Evolutionary conservation across 805 yeast genomes (phyloP).

Genomic region (Ogataea populi-albae): DNA sequence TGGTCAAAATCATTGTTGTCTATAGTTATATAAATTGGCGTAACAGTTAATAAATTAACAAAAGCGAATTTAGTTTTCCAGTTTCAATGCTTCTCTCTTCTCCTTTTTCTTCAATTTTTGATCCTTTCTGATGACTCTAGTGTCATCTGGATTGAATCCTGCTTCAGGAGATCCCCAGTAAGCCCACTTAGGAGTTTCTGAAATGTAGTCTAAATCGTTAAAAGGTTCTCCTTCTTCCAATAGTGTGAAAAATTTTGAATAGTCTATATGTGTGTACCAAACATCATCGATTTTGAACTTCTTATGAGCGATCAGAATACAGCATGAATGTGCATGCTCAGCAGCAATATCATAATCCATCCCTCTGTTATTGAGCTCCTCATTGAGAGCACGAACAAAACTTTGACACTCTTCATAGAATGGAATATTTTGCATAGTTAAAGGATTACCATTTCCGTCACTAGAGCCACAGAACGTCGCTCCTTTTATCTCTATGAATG

Average conservation of each 20-base stretch:
- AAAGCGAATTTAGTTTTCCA: no score
- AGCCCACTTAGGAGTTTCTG: slow-evolving; percentile 89
- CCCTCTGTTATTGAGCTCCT: slow-evolving; percentile 63
- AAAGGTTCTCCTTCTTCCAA: slow-evolving; percentile 61
- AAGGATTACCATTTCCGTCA: slow-evolving; percentile 75
- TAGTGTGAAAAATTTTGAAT: slow-evolving; percentile 68
- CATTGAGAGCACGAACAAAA: slow-evolving; percentile 64
- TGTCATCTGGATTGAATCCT: slow-evolving; percentile 88
- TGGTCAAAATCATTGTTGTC: no score
- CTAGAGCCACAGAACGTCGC: slow-evolving; percentile 95
- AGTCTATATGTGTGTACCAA: slow-evolving; percentile 91
- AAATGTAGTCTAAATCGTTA: slow-evolving; percentile 74
- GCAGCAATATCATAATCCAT: slow-evolving; percentile 82
- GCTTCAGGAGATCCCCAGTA: slow-evolving; percentile 80
- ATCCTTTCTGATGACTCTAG: slow-evolving; percentile 61
- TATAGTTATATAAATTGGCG: no score
- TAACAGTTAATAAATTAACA: no score
- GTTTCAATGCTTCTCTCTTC: slow-evolving; percentile 29
- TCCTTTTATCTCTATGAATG: slow-evolving; percentile 89
- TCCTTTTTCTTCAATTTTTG: slow-evolving; percentile 49
- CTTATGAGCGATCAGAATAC: slow-evolving; percentile 76
- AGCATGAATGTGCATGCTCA: slow-evolving; percentile 94
- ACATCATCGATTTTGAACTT: slow-evolving; percentile 65
- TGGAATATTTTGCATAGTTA: slow-evolving; percentile 94
- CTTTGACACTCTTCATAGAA: slow-evolving; percentile 84